Percentiles rank a stretch among this genome's conserved stretches.
Evolutionary conservation across 768 basidiomycete species (phyloP).

Genomic region (Xerocomellus dryophilus): DNA sequence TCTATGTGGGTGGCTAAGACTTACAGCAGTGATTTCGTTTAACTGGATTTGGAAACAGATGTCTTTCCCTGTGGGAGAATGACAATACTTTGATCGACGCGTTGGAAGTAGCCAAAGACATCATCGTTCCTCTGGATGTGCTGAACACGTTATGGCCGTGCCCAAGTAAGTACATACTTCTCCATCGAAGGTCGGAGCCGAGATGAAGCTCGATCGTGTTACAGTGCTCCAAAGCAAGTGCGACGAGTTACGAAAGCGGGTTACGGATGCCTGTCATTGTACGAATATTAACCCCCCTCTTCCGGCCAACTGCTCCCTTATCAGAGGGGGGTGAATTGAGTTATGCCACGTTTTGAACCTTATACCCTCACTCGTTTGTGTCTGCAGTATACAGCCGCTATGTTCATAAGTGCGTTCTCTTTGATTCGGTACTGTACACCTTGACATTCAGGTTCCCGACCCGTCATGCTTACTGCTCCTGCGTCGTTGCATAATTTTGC

Average conservation of each 20-base stretch:
- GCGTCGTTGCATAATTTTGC: slow-evolving; percentile 12
- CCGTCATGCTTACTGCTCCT: slow-evolving; percentile 9
- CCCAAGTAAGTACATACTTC: slow-evolving; percentile 35
- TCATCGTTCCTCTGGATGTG: slow-evolving; percentile 61
- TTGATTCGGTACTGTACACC: slow-evolving; percentile 28
- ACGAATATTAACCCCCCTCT: slow-evolving; percentile 42
- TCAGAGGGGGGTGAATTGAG: slow-evolving; percentile 26
- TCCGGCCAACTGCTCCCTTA: slow-evolving; percentile 37
- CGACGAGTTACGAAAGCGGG: slow-evolving; percentile 46
- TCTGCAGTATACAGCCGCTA: slow-evolving; percentile 29
- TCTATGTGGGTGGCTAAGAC: slow-evolving; percentile 49
- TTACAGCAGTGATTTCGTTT: background rate
- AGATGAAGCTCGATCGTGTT: slow-evolving; percentile 8
- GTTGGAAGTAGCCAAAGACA: slow-evolving; percentile 62
- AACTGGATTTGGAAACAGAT: slow-evolving; percentile 37
- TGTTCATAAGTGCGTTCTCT: slow-evolving; percentile 27
- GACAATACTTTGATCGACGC: slow-evolving; percentile 57
- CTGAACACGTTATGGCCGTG: slow-evolving; percentile 72
- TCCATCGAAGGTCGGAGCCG: slow-evolving; percentile 1
- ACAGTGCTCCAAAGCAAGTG: slow-evolving; percentile 48
- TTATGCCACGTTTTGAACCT: slow-evolving; percentile 8
- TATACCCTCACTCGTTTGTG: slow-evolving; percentile 28
- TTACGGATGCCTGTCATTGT: slow-evolving; percentile 46
- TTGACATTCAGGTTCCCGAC: slow-evolving; percentile 1
- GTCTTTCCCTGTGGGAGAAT: slow-evolving; percentile 62